These are phyloP conservation scores for Schizosaccharomyces lindneri DNA, from an alignment of 805 yeast species.

Conservation along the genomic window DNA sequence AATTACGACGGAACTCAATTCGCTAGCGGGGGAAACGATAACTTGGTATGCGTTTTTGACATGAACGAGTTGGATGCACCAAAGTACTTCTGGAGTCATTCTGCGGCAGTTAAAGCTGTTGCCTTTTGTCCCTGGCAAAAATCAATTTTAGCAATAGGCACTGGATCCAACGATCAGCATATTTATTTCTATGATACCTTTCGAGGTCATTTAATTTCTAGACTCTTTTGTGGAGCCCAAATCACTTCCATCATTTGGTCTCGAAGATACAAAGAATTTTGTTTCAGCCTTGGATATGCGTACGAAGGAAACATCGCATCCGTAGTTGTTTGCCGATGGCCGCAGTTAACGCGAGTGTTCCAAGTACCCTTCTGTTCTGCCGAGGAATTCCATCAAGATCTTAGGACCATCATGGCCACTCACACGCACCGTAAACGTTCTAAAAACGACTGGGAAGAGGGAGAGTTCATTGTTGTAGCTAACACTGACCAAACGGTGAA, in stretches of 20 bases:
- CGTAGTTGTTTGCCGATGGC: neutral
- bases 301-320: neutral
- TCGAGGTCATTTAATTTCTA: constrained; percentile 44
- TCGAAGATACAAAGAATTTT: constrained; percentile 3
- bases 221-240: constrained; percentile 39
- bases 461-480: constrained; percentile 37
- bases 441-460: constrained; percentile 26
- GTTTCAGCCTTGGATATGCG: neutral
- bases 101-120: constrained; percentile 74
- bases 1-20: constrained; percentile 60
- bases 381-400: constrained; percentile 30
- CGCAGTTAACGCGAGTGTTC: constrained; percentile 13
- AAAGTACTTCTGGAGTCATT: constrained; percentile 42
- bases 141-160: constrained; percentile 66
- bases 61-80: constrained; percentile 36
- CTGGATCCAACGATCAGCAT: constrained; percentile 58
- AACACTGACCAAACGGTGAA: constrained; percentile 56
- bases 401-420: neutral
- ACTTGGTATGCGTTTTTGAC: constrained; percentile 83
- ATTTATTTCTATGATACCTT: constrained; percentile 69
- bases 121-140: constrained; percentile 82
- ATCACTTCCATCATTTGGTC: constrained; percentile 10
- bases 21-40: constrained; percentile 88
- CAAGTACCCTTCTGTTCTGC: constrained; percentile 34
- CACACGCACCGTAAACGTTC: constrained; percentile 28